A percentile compares a stretch with the other conserved stretches of the same genome.
These are phyloP conservation scores for Yarrowia alimentaria DNA, from an alignment of 805 yeast species.

Conservation along the genomic window DNA sequence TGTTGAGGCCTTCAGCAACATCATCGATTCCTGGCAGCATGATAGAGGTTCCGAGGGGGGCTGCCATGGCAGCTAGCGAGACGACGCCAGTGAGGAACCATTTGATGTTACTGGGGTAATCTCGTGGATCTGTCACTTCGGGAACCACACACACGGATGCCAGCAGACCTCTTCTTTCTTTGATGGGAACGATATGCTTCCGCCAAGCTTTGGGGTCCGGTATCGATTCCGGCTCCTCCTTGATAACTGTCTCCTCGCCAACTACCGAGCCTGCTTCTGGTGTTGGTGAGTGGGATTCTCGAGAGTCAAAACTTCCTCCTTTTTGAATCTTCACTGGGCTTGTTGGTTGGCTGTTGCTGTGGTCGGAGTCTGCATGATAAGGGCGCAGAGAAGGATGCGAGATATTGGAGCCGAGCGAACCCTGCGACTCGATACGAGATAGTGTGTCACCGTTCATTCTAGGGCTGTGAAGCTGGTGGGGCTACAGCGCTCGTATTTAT, in stretches of 20 bases:
- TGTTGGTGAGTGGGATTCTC: not conserved
- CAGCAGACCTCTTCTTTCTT: slow-evolving; percentile 59
- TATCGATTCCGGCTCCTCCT: not conserved
- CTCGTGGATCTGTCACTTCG: slow-evolving; percentile 71
- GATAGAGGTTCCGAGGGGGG: slow-evolving; percentile 88
- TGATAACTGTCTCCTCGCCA: not conserved
- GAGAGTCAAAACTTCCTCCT: not conserved
- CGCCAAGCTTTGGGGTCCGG: slow-evolving; percentile 20
- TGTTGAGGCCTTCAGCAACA: slow-evolving; percentile 53
- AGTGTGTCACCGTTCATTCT: no score
- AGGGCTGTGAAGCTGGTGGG: no score
- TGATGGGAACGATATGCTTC: slow-evolving; percentile 39
- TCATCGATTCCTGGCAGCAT: slow-evolving; percentile 73
- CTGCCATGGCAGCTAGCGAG: slow-evolving; percentile 72
- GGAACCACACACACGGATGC: slow-evolving; percentile 53
- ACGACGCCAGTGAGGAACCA: slow-evolving; percentile 58
- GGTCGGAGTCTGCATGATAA: slow-evolving; percentile 8
- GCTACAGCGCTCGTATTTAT: no score
- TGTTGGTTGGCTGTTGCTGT: not conserved
- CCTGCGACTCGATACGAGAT: no score
- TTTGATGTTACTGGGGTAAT: slow-evolving; percentile 54
- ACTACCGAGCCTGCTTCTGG: slow-evolving; percentile 14
- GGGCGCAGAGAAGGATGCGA: not conserved
- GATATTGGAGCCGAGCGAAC: no score
- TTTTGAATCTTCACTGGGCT: slow-evolving; percentile 15